Evolutionary conservation across 257 asterid genomes (phyloP).

Genomic region (Solanum piurae): DNA sequence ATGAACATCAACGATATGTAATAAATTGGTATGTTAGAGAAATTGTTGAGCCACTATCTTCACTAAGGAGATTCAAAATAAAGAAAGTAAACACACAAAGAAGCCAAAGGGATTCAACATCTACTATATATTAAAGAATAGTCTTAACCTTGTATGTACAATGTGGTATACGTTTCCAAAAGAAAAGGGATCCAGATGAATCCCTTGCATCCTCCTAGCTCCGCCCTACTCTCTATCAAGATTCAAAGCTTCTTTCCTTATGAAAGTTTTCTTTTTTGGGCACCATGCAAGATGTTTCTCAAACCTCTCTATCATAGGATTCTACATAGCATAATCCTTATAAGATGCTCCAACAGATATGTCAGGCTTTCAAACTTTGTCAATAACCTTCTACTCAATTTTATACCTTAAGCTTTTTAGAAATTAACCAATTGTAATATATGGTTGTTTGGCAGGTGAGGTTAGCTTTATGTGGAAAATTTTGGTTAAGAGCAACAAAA

Average conservation of each 20-base stretch:
- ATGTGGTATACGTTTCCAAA: neutral
- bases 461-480: neutral
- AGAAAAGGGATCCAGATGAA: neutral
- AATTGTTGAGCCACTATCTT: neutral
- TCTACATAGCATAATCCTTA: neutral
- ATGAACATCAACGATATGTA: neutral
- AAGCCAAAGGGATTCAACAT: neutral
- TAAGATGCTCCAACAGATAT: neutral
- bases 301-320: neutral
- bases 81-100: neutral
- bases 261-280: neutral
- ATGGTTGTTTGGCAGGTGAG: neutral
- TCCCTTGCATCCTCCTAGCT: neutral
- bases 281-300: neutral
- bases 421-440: neutral
- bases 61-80: neutral
- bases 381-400: neutral
- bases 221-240: neutral
- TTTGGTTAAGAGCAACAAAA: neutral
- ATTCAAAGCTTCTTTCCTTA: neutral
- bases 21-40: neutral
- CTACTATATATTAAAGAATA: neutral
- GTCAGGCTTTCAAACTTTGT: neutral
- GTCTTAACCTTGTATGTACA: neutral
- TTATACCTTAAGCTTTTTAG: neutral